Base-by-base conservation (phyloP, 2,329 filamentous ascomycete genomes). In the Berkeleyomyces basicola region DNA sequence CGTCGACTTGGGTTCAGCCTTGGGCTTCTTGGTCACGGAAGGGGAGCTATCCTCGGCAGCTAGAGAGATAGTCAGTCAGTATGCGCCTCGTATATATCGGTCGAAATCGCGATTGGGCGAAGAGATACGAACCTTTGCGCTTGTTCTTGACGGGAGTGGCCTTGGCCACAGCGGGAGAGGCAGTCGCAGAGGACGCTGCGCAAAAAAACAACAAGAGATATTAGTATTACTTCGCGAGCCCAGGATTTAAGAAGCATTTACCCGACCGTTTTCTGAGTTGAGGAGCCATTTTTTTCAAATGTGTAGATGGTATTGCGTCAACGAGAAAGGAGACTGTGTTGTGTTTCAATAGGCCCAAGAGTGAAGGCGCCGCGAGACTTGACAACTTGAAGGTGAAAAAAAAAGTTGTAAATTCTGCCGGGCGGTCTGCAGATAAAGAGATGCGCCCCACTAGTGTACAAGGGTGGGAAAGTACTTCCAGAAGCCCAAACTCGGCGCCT, bases 11-110 rank as follows among this genome's bases (percentile, higher is more conserved):
- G 75, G 75, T 14, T 69, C 71, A 57, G 76, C 69, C 67, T 77
- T 79, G 62, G 76, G 69, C 70, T 78, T 78, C 71, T 78, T 78
- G 60, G 71, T 61, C 16, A 73, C 72, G 62, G 75, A 71, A 53
- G 75, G 75, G 4, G 74, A 76, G n/a, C 72, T 69, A 68, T 78
- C 75, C 40, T 77, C 76, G 65, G 71, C 67, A n/a, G 76, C 75
- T 76, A 63, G 37, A 36, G 33, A 62, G 61, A 46, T 44, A 11
- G n/a, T 44, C 7, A 55, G 61, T 66, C 47, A 63, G 63, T 39
- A 63, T 43, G 16, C 46, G 59, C 55, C 10, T 23, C 7, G 16
- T 42, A 3, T n/a, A 31, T 14, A 43, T 33, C 7, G 57, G 44
- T 10, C 10, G 31, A 16, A 6, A 23, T 58, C 14, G 39, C 3